A percentile compares a stretch with the other conserved stretches of the same genome.
These are phyloP conservation scores for Hygrophorus russula DNA, from an alignment of 768 basidiomycete species.

Conservation along the genomic window DNA sequence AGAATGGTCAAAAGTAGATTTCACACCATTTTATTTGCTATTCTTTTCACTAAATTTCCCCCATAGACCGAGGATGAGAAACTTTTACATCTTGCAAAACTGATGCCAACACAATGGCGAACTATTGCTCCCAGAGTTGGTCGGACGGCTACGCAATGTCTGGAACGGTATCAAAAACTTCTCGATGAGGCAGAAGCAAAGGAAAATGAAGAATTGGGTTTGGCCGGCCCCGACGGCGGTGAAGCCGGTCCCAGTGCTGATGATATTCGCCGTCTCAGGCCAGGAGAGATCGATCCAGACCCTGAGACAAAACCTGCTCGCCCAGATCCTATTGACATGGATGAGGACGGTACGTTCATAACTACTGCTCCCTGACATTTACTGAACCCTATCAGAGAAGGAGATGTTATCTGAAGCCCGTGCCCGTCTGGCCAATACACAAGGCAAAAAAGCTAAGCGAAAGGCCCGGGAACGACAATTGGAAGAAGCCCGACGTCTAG, in stretches of 20 bases:
- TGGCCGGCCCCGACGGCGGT: constrained; percentile 63
- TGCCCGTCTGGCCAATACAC: constrained; percentile 95
- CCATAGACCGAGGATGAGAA: constrained; percentile 94
- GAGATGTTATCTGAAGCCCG: constrained; percentile 99
- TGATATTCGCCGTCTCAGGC: constrained; percentile 77
- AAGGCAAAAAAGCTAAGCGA: constrained; percentile 98
- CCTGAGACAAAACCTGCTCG: constrained; percentile 97
- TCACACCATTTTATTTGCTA: background rate
- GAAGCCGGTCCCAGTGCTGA: constrained; percentile 87
- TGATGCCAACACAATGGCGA: constrained; percentile 99
- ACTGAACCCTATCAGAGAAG: constrained; percentile 53
- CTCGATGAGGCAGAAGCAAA: constrained; percentile 95
- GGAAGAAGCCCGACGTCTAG: constrained; percentile 89
- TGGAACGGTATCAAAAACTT: constrained; percentile 96
- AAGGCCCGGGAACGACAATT: constrained; percentile 96
- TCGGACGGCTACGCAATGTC: constrained; percentile 92
- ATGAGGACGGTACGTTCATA: constrained; percentile 75
- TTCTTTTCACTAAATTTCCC: background rate
- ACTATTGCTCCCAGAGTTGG: constrained; percentile 98
- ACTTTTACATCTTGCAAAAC: constrained; percentile 90
- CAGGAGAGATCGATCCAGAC: constrained; percentile 98
- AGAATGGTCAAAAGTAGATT: constrained; percentile 91
- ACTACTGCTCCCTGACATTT: constrained; percentile 1
- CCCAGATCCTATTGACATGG: constrained; percentile 99
- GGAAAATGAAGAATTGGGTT: constrained; percentile 89